Evolutionary conservation across 2,329 filamentous ascomycete genomes (phyloP).

Genomic region (Pseudogymnoascus sp.): DNA sequence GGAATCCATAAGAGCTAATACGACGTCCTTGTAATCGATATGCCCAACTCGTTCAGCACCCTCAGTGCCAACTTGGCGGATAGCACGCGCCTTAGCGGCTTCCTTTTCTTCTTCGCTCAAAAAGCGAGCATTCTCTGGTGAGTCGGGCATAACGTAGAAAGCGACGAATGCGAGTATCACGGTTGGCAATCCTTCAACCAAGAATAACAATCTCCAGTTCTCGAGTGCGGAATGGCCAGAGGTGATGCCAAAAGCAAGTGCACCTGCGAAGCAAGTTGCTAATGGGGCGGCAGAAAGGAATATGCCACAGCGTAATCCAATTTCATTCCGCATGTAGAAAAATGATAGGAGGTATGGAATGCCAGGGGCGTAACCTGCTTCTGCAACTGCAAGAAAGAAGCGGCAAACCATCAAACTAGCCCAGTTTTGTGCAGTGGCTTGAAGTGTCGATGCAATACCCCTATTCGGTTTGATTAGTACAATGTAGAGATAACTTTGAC

Average conservation of each 20-base stretch:
- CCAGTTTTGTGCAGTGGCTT: slow-evolving; percentile 31
- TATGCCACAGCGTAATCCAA: slow-evolving; percentile 63
- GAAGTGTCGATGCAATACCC: slow-evolving; percentile 26
- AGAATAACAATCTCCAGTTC: slow-evolving; percentile 56
- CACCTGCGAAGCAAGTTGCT: slow-evolving; percentile 62
- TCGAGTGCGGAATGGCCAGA: slow-evolving; percentile 49
- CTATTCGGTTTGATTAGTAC: background rate
- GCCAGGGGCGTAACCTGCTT: slow-evolving; percentile 37
- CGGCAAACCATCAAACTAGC: slow-evolving; percentile 33
- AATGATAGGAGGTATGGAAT: slow-evolving; percentile 39
- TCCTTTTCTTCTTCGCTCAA: slow-evolving; percentile 35
- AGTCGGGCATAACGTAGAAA: slow-evolving; percentile 48
- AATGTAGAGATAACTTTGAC: background rate
- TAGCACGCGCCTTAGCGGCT: slow-evolving; percentile 45
- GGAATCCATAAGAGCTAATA: slow-evolving; percentile 38
- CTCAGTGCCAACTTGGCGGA: slow-evolving; percentile 45
- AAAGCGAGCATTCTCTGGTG: slow-evolving; percentile 44
- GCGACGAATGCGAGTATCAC: slow-evolving; percentile 45
- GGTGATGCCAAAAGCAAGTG: slow-evolving; percentile 61
- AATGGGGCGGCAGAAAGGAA: slow-evolving; percentile 60
- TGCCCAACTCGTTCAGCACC: slow-evolving; percentile 40
- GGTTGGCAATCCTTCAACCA: slow-evolving; percentile 58
- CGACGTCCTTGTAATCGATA: slow-evolving; percentile 39
- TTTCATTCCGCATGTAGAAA: slow-evolving; percentile 46
- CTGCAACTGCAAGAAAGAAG: slow-evolving; percentile 36